Evolutionary conservation across 805 yeast species (phyloP).

Genomic region (Tetrapisispora iriomotensis): DNA sequence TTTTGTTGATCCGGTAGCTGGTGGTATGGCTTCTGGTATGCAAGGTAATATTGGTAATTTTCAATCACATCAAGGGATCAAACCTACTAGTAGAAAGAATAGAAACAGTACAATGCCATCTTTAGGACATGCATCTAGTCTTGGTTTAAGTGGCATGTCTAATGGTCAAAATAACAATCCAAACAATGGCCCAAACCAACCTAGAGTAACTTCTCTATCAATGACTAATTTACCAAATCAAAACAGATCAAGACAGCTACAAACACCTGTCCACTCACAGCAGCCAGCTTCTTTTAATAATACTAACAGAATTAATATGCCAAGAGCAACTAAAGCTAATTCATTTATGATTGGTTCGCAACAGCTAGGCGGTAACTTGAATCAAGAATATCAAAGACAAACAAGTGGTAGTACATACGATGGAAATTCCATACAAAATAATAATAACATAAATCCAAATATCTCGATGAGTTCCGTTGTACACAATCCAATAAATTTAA

Average conservation of each 20-base stretch:
- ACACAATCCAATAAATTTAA: slow-evolving; percentile 9
- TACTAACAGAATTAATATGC: slow-evolving; percentile 8
- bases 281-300: neutral
- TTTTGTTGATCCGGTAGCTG: slow-evolving; percentile 15
- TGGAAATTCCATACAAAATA: slow-evolving; percentile 17
- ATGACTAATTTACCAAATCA: slow-evolving; percentile 14
- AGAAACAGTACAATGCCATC: slow-evolving; percentile 27
- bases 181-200: slow-evolving; percentile 10
- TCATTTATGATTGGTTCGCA: slow-evolving; percentile 6
- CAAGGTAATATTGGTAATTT: slow-evolving; percentile 1
- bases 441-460: slow-evolving; percentile 11
- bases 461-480: slow-evolving; percentile 17
- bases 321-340: slow-evolving; percentile 7
- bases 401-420: slow-evolving; percentile 16
- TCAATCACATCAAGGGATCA: slow-evolving; percentile 12
- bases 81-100: slow-evolving; percentile 30
- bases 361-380: neutral
- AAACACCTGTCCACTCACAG: neutral
- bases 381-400: slow-evolving; percentile 16
- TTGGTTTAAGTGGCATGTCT: slow-evolving; percentile 12
- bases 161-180: slow-evolving; percentile 10
- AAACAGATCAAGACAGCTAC: slow-evolving; percentile 11
- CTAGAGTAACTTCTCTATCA: slow-evolving; percentile 22
- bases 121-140: slow-evolving; percentile 26
- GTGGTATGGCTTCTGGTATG: slow-evolving; percentile 1